A percentile compares a stretch with the other conserved stretches of the same genome.
phyloP scores from a whole-genome alignment of 495 filamentous ascomycete genomes.

The Barbatosphaeria neglecta region DNA sequence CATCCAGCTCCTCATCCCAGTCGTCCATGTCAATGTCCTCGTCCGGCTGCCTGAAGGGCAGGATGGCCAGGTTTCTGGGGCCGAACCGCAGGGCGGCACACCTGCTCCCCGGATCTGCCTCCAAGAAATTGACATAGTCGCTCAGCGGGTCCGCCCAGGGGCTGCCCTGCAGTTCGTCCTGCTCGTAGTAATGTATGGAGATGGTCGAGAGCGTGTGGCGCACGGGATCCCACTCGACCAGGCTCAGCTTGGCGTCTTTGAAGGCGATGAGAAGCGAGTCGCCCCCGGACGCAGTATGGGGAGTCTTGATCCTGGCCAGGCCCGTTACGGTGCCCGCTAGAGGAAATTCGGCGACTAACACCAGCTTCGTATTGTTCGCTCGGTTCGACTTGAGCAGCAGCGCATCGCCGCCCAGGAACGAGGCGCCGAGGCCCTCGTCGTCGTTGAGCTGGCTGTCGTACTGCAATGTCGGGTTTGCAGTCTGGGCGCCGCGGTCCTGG shows the following conservation, averaged over 20 bases:
- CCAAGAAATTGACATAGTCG: slow-evolving; percentile 63
- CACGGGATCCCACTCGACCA: slow-evolving; percentile 90
- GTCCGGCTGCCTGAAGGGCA: slow-evolving; percentile 86
- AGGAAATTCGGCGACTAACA: slow-evolving; percentile 71
- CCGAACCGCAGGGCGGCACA: slow-evolving; percentile 93
- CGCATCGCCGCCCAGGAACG: slow-evolving; percentile 46
- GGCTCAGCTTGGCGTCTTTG: slow-evolving; percentile 80
- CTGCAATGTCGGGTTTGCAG: slow-evolving; percentile 10
- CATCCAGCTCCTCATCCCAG: slow-evolving; percentile 70
- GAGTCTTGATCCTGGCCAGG: slow-evolving; percentile 60
- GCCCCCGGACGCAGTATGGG: slow-evolving; percentile 62
- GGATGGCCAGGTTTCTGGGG: slow-evolving; percentile 72
- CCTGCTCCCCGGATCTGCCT: slow-evolving; percentile 80
- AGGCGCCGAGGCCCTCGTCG: slow-evolving; percentile 48
- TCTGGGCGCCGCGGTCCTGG: slow-evolving; percentile 8
- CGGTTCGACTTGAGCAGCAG: slow-evolving; percentile 43
- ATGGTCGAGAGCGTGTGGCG: slow-evolving; percentile 66
- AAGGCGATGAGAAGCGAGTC: slow-evolving; percentile 76
- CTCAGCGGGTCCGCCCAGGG: slow-evolving; percentile 64
- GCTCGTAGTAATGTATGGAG: slow-evolving; percentile 95
- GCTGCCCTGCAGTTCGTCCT: slow-evolving; percentile 67
- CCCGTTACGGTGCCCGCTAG: slow-evolving; percentile 76
- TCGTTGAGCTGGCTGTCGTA: slow-evolving; percentile 40
- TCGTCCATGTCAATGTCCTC: slow-evolving; percentile 82
- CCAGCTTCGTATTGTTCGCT: slow-evolving; percentile 57